These are phyloP conservation scores for Cercophora newfieldiana DNA, from an alignment of 495 filamentous ascomycete genomes.

Conservation along the genomic window DNA sequence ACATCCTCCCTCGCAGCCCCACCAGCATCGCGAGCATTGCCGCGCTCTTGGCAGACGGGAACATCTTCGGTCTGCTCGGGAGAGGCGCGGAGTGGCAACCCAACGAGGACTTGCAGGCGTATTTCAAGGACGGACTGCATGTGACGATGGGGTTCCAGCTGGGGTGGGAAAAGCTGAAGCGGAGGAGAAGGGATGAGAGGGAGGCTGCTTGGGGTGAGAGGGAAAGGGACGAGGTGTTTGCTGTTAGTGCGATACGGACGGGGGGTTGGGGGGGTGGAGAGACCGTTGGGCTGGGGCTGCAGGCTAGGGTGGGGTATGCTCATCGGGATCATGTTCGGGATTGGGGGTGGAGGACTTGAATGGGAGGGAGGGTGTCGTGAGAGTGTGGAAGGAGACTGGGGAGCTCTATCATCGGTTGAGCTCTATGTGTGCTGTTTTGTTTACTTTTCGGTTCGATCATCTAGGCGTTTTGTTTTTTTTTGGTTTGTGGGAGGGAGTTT, in stretches of 20 bases:
- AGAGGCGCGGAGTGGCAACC: slow-evolving; percentile 25
- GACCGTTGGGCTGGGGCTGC: slow-evolving; percentile 25
- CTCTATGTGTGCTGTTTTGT: too few relatives aligned
- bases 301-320: slow-evolving; percentile 22
- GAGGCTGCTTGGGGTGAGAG: not conserved
- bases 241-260: slow-evolving; percentile 20
- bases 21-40: slow-evolving; percentile 36
- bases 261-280: slow-evolving; percentile 30
- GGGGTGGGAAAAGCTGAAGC: slow-evolving; percentile 22
- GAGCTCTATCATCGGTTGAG: too few relatives aligned
- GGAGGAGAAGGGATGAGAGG: slow-evolving; percentile 8
- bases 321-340: slow-evolving; percentile 25
- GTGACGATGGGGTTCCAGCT: slow-evolving; percentile 27
- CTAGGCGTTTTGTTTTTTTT: not conserved
- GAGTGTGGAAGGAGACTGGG: too few relatives aligned
- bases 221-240: slow-evolving; percentile 25
- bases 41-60: slow-evolving; percentile 34
- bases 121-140: slow-evolving; percentile 27
- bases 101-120: slow-evolving; percentile 10
- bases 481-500: not conserved
- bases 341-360: slow-evolving; percentile 27
- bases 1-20: slow-evolving; percentile 33
- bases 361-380: not conserved
- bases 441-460: too few relatives aligned
- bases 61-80: slow-evolving; percentile 23